Evolutionary conservation across 208 protist genomes (phyloP).

Genomic region (Phytomonas sp.): DNA sequence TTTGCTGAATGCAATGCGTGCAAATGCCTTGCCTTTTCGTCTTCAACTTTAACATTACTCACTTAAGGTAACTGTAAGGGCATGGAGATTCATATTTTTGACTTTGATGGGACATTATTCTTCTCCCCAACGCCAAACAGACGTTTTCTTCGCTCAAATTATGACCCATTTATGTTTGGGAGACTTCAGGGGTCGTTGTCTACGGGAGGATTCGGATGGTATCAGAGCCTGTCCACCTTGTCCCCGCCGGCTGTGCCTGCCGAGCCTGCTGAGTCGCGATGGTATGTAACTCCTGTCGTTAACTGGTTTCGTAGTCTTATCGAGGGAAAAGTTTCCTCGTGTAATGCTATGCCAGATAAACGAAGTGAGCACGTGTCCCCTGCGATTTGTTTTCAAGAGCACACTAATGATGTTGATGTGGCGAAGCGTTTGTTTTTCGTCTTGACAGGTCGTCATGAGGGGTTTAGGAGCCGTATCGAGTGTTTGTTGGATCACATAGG

Average conservation of each 20-base stretch:
- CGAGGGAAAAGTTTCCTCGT: neutral
- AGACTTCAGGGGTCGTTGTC: slow-evolving; percentile 22
- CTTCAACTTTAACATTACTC: neutral
- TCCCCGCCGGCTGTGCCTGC: slow-evolving; percentile 54
- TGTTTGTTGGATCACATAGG: slow-evolving; percentile 42
- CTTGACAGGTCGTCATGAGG: slow-evolving; percentile 57
- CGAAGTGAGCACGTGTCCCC: neutral
- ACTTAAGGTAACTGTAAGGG: neutral
- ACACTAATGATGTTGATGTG: neutral
- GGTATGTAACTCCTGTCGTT: slow-evolving; percentile 22
- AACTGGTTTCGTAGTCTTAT: slow-evolving; percentile 24
- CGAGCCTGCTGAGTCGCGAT: slow-evolving; percentile 17
- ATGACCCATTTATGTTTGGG: neutral
- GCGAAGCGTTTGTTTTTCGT: slow-evolving; percentile 37
- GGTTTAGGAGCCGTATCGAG: slow-evolving; percentile 51
- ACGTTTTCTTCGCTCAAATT: slow-evolving; percentile 3
- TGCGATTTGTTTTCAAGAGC: neutral
- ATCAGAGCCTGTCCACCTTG: slow-evolving; percentile 62
- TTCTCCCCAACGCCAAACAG: slow-evolving; percentile 40
- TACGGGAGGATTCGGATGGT: slow-evolving; percentile 66
- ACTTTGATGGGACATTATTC: slow-evolving; percentile 84
- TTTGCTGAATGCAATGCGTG: neutral
- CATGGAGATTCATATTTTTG: slow-evolving; percentile 71
- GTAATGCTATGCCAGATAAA: neutral
- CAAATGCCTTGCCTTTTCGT: neutral